Evolutionary conservation across 345 rosid species (phyloP).

Genomic region (Euphorbia peplus): DNA sequence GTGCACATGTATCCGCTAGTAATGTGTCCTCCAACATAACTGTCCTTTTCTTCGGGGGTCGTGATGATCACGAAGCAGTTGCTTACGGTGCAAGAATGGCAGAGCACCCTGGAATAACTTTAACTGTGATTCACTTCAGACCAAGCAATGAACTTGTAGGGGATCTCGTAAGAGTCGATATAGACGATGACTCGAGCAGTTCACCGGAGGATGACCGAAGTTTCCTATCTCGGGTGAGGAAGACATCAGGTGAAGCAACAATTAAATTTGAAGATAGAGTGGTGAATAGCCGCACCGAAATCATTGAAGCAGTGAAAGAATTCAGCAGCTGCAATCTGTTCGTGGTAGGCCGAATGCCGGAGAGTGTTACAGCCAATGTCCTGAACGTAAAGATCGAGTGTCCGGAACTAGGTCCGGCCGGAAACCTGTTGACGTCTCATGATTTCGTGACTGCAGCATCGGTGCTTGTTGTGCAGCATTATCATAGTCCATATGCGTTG

Average conservation of each 20-base stretch:
- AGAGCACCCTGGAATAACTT: conserved; percentile 72
- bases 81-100: conserved; percentile 73
- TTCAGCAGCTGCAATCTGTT: conserved; percentile 17
- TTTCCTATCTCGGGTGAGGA: conserved; percentile 38
- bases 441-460: conserved; percentile 20
- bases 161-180: conserved; percentile 34
- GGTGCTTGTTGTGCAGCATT: conserved; percentile 21
- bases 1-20: conserved; percentile 63
- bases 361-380: conserved; percentile 31
- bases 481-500: conserved; percentile 1
- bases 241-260: neutral
- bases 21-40: conserved; percentile 53
- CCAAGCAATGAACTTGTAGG: conserved; percentile 25
- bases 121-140: conserved; percentile 45
- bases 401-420: conserved; percentile 55
- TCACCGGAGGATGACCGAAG: conserved; percentile 31
- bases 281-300: conserved; percentile 11
- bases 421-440: conserved; percentile 23
- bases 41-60: conserved; percentile 72
- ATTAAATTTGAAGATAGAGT: conserved; percentile 31
- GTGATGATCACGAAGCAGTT: conserved; percentile 78
- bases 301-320: conserved; percentile 7
- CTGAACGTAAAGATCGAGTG: conserved; percentile 37
- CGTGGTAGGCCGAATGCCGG: conserved; percentile 18
- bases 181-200: conserved; percentile 20